Conservation (phyloP, 495 filamentous ascomycete species). For the Podospora sp. region DNA sequence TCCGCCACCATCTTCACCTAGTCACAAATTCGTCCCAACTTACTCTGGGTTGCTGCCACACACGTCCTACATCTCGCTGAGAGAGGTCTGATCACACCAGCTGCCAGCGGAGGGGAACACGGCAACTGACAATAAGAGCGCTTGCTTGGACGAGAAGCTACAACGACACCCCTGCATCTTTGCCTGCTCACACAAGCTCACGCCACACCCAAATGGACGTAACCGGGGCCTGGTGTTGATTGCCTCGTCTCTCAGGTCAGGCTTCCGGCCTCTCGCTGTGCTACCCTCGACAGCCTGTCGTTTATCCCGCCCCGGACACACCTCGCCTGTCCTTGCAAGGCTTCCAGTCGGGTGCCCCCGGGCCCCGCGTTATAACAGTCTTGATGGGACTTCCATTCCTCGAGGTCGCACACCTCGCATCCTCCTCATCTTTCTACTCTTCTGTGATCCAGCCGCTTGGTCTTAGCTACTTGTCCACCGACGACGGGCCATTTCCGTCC, state of each 20-base stretch:
- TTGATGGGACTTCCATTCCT: conserved; percentile 44
- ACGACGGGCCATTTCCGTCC: conserved; percentile 39
- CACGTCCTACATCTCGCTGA: background rate
- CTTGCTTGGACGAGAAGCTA: conserved; percentile 29
- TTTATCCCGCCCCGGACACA: background rate
- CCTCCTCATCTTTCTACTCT: conserved; percentile 79
- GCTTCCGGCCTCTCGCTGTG: no score
- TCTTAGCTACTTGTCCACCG: conserved; percentile 63
- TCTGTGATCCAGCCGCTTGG: conserved; percentile 74
- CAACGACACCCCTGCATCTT: conserved; percentile 18
- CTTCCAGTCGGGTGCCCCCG: conserved; percentile 18
- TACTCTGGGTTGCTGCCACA: conserved; percentile 2
- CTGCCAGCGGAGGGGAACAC: conserved; percentile 1
- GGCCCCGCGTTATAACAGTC: conserved; percentile 24
- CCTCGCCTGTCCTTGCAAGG: background rate
- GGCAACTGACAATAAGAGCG: conserved; percentile 5
- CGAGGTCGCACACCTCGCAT: conserved; percentile 73
- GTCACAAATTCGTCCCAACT: conserved; percentile 11
- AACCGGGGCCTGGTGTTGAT: conserved; percentile 12
- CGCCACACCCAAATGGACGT: conserved; percentile 14
- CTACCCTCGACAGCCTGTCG: background rate
- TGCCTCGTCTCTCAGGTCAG: conserved; percentile 11
- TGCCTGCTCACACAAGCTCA: conserved; percentile 22
- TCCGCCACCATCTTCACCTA: conserved; percentile 10
- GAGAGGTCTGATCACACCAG: conserved; percentile 3